Conservation (phyloP, 495 filamentous ascomycete genomes). For the Pyronema domesticum region DNA sequence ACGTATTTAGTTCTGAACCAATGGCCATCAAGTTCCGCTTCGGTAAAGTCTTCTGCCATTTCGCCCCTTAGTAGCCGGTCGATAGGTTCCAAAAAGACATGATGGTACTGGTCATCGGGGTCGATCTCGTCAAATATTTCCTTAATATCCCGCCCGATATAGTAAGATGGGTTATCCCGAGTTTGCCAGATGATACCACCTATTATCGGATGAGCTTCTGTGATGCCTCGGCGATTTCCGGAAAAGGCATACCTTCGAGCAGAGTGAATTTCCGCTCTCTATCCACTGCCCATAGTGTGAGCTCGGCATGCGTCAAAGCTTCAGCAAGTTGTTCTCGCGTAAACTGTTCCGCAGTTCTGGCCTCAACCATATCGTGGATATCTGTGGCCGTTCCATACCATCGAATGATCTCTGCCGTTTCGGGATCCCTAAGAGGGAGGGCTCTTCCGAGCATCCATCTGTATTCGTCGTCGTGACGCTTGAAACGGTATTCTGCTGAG, state of each 20-base stretch:
- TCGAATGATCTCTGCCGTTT: constrained; percentile 44
- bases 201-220: constrained; percentile 7
- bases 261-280: constrained; percentile 37
- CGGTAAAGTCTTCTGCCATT: constrained; percentile 32
- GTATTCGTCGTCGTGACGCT: constrained; percentile 42
- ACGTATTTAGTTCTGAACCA: constrained; percentile 50
- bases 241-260: constrained; percentile 35
- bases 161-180: constrained; percentile 20
- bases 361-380: constrained; percentile 45
- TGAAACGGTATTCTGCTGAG: constrained; percentile 47
- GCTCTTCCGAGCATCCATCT: constrained; percentile 56
- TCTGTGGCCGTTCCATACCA: constrained; percentile 62
- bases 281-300: constrained; percentile 52
- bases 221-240: constrained; percentile 15
- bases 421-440: constrained; percentile 40
- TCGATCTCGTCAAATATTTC: constrained; percentile 35
- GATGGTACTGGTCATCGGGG: constrained; percentile 7
- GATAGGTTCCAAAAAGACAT: constrained; percentile 33
- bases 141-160: constrained; percentile 41
- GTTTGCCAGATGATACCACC: constrained; percentile 16
- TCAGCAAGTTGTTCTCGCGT: constrained; percentile 44
- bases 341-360: constrained; percentile 39
- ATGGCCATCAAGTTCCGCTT: constrained; percentile 33
- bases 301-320: constrained; percentile 48
- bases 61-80: constrained; percentile 40